Evolutionary conservation across 2,329 filamentous ascomycete species (phyloP).

Genomic region (Aspergillus phoenicis): DNA sequence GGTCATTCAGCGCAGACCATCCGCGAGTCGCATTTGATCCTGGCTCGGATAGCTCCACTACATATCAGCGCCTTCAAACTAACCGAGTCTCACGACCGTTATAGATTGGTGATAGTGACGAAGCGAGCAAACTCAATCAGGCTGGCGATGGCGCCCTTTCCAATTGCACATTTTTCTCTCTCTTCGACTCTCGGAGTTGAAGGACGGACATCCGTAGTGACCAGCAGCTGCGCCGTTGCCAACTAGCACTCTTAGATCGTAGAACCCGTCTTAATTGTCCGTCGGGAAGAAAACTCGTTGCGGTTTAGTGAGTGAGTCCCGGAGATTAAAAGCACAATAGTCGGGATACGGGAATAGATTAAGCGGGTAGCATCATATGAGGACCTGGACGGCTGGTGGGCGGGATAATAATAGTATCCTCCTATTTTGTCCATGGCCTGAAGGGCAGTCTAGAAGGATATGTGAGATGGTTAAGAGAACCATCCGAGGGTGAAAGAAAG

Average conservation of each 20-base stretch:
- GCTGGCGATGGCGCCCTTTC: neutral
- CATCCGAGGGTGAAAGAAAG: neutral
- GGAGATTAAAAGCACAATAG: neutral
- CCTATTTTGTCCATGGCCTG: neutral
- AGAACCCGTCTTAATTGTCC: neutral
- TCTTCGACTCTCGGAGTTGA: neutral
- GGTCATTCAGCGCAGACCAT: conserved; percentile 1
- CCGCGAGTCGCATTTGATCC: conserved; percentile 3
- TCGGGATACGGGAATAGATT: neutral
- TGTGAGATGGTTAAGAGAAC: neutral
- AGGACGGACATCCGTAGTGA: neutral
- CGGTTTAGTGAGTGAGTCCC: neutral
- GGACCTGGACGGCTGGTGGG: neutral
- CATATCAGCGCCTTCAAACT: neutral
- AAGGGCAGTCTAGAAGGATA: neutral
- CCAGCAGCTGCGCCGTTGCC: neutral
- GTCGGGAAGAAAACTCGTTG: neutral
- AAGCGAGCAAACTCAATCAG: neutral
- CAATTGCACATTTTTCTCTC: neutral
- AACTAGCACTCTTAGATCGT: neutral
- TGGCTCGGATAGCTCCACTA: conserved; percentile 1
- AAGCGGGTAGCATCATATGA: neutral
- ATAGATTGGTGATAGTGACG: neutral
- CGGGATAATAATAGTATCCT: conserved; percentile 3
- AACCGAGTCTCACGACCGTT: neutral